Conservation (phyloP, 2,329 filamentous ascomycete genomes). For the Epichloe brachyelytri region DNA sequence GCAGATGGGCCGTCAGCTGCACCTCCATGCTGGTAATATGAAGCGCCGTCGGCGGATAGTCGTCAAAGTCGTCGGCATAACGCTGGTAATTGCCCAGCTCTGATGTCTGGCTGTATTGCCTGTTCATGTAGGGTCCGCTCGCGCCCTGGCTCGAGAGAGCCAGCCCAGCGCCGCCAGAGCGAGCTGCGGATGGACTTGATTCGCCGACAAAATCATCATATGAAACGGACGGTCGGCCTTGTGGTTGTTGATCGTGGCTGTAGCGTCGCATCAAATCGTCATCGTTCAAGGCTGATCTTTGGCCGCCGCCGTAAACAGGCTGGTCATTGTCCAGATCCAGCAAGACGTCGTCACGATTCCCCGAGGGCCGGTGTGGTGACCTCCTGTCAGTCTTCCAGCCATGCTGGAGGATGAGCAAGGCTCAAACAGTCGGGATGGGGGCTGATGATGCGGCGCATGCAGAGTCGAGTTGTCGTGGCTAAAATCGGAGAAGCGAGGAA, state of each 20-base stretch:
- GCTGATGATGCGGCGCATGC: constrained; percentile 20
- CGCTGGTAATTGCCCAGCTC: constrained; percentile 79
- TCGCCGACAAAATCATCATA: constrained; percentile 89
- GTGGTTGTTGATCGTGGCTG: constrained; percentile 51
- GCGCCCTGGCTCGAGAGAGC: constrained; percentile 9
- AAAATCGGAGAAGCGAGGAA: not conserved
- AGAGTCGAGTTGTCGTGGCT: constrained; percentile 12
- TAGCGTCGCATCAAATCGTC: constrained; percentile 67
- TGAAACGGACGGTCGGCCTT: constrained; percentile 69
- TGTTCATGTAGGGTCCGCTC: constrained; percentile 32
- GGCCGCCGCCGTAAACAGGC: constrained; percentile 60
- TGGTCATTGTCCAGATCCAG: constrained; percentile 63
- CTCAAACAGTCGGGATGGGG: constrained; percentile 17
- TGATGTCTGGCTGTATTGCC: constrained; percentile 60
- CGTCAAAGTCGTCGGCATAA: constrained; percentile 80
- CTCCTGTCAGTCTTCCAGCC: constrained; percentile 42
- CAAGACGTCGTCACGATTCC: constrained; percentile 46
- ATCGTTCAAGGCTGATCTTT: constrained; percentile 67
- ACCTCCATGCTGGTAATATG: constrained; percentile 68
- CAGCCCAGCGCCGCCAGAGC: constrained; percentile 20
- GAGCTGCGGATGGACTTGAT: constrained; percentile 30
- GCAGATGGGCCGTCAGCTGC: constrained; percentile 42
- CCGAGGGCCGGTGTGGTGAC: constrained; percentile 35
- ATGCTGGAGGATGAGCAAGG: constrained; percentile 36
- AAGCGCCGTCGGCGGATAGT: constrained; percentile 65